Conservation (phyloP, 306 rosid genomes). For the Cucurbita moschata region DNA sequence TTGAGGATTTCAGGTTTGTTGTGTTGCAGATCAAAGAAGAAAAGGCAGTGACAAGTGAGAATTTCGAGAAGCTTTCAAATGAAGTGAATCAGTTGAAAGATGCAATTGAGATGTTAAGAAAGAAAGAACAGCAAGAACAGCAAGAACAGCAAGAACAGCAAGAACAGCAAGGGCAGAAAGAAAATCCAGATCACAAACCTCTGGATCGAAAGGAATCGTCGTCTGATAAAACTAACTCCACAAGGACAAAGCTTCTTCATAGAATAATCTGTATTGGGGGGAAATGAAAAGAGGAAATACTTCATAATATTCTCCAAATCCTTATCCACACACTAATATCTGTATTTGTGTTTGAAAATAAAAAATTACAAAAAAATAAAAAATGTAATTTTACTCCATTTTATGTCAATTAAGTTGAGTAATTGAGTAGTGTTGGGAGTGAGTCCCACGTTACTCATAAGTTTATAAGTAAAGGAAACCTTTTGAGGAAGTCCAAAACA, state of each 20-base stretch:
- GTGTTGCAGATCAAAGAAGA: constrained; percentile 28
- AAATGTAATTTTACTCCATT: no score
- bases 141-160: constrained; percentile 2
- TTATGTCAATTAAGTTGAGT: no score
- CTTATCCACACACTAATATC: background rate
- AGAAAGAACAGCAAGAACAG: constrained; percentile 14
- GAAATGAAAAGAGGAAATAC: constrained; percentile 27
- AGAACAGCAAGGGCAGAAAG: constrained; percentile 1
- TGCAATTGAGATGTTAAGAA: constrained; percentile 30
- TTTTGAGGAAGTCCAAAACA: no score
- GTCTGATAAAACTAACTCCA: constrained; percentile 10
- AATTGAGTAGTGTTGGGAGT: no score
- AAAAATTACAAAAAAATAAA: no score
- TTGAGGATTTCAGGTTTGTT: background rate
- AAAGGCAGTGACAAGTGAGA: constrained; percentile 19
- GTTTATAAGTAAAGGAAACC: no score
- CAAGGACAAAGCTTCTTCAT: constrained; percentile 29
- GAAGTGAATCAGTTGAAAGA: constrained; percentile 45
- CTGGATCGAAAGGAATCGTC: constrained; percentile 10
- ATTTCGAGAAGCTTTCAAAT: constrained; percentile 17
- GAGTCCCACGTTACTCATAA: no score
- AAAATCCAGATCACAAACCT: constrained; percentile 1
- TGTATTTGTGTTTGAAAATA: no score
- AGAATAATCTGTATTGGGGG: constrained; percentile 50
- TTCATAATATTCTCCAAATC: background rate